phyloP scores from a whole-genome alignment of 176 grass and related monocot genomes.

The Oryza meyeriana region DNA sequence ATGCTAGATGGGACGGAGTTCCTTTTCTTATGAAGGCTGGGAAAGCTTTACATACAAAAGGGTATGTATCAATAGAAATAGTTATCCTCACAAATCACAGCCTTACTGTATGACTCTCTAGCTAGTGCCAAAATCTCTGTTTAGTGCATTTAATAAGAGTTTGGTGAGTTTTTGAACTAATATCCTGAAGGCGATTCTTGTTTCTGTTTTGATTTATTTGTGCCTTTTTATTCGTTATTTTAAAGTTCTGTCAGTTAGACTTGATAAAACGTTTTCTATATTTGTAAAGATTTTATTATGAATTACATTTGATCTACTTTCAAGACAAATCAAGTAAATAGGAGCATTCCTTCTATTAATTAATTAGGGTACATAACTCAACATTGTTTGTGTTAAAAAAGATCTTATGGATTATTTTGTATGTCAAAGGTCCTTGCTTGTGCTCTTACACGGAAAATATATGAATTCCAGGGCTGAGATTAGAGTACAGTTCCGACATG shows the following conservation, averaged over 20 bases:
- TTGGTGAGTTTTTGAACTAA: not conserved
- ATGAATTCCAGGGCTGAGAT: conserved; percentile 68
- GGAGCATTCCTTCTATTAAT: not conserved
- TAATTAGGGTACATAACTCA: not conserved
- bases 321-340: not conserved
- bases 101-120: not conserved
- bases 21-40: conserved; percentile 98
- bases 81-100: not conserved
- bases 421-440: not conserved
- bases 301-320: not conserved
- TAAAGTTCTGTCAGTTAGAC: not conserved
- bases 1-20: conserved; percentile 95
- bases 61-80: conserved; percentile 40
- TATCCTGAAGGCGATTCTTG: not conserved
- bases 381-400: not conserved
- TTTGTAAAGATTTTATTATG: not conserved
- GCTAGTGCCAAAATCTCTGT: not conserved
- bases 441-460: conserved; percentile 17
- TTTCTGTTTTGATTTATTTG: not conserved
- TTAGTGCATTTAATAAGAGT: not conserved
- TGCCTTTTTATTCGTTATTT: not conserved
- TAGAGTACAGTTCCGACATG: conserved; percentile 93
- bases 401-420: not conserved
- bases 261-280: not conserved
- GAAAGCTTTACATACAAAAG: conserved; percentile 81